phyloP scores from a whole-genome alignment of 768 basidiomycete species.

The Boletus subparvulus region DNA sequence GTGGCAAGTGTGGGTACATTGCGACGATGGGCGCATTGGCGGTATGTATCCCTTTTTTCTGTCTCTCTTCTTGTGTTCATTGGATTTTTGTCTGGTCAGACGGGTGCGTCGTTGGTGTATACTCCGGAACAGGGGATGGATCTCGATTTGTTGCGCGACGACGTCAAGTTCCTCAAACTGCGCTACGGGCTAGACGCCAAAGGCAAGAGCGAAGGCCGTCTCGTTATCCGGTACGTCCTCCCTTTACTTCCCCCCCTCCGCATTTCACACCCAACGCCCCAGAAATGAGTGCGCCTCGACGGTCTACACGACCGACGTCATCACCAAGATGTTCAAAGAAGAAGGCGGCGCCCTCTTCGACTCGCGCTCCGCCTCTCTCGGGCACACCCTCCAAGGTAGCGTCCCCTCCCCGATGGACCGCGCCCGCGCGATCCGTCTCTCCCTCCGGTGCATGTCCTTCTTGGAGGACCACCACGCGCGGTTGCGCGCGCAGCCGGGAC shows the following conservation, averaged over 20 bases:
- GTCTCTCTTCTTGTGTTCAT: too few relatives aligned
- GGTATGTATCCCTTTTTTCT: constrained; percentile 50
- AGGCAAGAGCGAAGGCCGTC: constrained; percentile 89
- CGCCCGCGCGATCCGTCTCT: constrained; percentile 83
- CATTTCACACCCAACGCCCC: neutral
- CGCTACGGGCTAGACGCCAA: constrained; percentile 83
- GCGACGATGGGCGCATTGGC: constrained; percentile 95
- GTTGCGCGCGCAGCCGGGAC: constrained; percentile 50
- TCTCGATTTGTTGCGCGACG: constrained; percentile 75
- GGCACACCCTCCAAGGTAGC: constrained; percentile 96
- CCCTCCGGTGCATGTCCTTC: constrained; percentile 92
- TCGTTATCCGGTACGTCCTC: constrained; percentile 77
- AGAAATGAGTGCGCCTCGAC: constrained; percentile 86
- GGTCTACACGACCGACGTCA: constrained; percentile 88
- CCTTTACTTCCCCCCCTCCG: neutral
- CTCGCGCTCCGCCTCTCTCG: constrained; percentile 91
- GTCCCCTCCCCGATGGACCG: constrained; percentile 95
- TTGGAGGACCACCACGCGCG: constrained; percentile 75
- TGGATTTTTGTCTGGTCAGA: constrained; percentile 55
- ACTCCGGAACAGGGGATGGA: constrained; percentile 90
- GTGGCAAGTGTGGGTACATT: constrained; percentile 94
- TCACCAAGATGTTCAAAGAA: constrained; percentile 93
- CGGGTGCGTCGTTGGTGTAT: constrained; percentile 90
- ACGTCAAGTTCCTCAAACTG: constrained; percentile 85
- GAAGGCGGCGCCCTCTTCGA: constrained; percentile 94